Evolutionary conservation across 371 early-diverging fungal species (phyloP).

Genomic region (Cokeromyces recurvatus): DNA sequence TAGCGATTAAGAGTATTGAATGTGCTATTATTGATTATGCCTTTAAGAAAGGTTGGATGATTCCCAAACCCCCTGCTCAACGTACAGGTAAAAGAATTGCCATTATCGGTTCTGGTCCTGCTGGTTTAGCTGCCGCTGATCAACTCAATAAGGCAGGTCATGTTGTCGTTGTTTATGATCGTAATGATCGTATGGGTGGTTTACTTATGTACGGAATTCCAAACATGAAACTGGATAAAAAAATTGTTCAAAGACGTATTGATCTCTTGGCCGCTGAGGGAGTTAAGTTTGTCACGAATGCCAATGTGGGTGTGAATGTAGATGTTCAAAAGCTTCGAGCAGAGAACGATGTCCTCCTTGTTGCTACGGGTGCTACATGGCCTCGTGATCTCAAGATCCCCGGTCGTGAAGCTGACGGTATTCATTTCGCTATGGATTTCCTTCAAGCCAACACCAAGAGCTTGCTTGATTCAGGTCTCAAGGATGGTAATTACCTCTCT

Average conservation of each 20-base stretch:
- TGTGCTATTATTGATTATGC: constrained; percentile 94
- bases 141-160: constrained; percentile 97
- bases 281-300: constrained; percentile 79
- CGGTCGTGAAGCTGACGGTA: constrained; percentile 80
- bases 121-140: constrained; percentile 95
- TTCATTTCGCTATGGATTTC: constrained; percentile 98
- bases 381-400: constrained; percentile 91
- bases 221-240: constrained; percentile 98
- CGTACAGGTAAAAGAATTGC: constrained; percentile 86
- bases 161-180: constrained; percentile 90
- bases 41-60: constrained; percentile 94
- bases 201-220: constrained; percentile 97
- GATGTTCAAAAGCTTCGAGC: constrained; percentile 59
- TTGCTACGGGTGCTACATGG: constrained; percentile 96
- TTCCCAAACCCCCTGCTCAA: constrained; percentile 75
- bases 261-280: constrained; percentile 92
- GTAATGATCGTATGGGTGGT: constrained; percentile 94
- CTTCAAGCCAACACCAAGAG: constrained; percentile 86
- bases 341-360: constrained; percentile 75
- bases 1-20: constrained; percentile 95
- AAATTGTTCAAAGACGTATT: constrained; percentile 86
- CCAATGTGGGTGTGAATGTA: constrained; percentile 82
- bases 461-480: constrained; percentile 71
- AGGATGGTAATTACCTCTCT: constrained; percentile 70
- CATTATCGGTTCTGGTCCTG: constrained; percentile 94